phyloP scores from a whole-genome alignment of 768 basidiomycete genomes.

The Phallus indusiatus region DNA sequence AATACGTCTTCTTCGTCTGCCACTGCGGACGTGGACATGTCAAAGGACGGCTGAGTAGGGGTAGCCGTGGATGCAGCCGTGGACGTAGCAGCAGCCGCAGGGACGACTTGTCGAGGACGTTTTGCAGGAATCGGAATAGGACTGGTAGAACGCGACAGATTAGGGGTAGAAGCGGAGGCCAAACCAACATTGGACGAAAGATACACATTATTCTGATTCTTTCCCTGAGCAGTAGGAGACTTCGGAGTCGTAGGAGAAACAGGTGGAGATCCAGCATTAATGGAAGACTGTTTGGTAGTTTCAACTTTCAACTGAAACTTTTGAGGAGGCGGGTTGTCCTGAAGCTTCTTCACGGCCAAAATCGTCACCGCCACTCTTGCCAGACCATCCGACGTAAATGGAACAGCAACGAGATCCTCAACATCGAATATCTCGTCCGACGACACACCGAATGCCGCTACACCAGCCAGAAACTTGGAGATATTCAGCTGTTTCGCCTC shows the following conservation, averaged over 20 bases:
- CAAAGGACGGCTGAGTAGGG: not conserved
- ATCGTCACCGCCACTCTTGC: conserved; percentile 70
- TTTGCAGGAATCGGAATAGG: not conserved
- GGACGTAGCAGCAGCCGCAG: too few relatives aligned
- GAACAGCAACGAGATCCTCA: conserved; percentile 49
- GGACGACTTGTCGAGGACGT: not conserved
- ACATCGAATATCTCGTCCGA: conserved; percentile 56
- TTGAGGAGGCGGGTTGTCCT: conserved; percentile 42
- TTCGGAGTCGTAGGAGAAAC: not conserved
- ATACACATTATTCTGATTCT: not conserved
- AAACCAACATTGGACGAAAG: conserved; percentile 7
- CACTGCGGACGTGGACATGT: conserved; percentile 30
- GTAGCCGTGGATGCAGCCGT: too few relatives aligned
- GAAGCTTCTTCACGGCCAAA: conserved; percentile 52
- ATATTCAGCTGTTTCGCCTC: conserved; percentile 39
- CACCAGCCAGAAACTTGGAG: conserved; percentile 70
- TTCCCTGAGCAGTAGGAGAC: not conserved
- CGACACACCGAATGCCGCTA: conserved; percentile 54
- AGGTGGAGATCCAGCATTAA: not conserved
- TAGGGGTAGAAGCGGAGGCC: conserved; percentile 54
- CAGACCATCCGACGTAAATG: conserved; percentile 41
- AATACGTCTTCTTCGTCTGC: conserved; percentile 11
- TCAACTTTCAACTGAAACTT: conserved; percentile 30
- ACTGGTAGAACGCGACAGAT: conserved; percentile 25
- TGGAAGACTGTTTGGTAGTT: not conserved